phyloP scores from a whole-genome alignment of 148 eudicot species.

The Rhododendron ferrugineum region DNA sequence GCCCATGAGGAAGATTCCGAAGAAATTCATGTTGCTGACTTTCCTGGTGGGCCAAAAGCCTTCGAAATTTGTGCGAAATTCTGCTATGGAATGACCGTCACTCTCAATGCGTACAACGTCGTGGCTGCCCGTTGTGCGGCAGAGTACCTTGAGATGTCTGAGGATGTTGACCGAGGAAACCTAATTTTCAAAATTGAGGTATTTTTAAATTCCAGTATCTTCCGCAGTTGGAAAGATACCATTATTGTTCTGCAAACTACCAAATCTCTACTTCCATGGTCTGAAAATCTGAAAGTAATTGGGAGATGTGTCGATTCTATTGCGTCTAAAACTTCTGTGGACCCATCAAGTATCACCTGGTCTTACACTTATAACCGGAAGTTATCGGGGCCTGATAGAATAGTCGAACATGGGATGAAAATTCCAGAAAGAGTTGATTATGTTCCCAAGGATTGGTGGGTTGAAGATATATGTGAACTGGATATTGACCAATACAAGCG shows the following conservation, averaged over 20 bases:
- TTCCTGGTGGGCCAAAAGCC: slow-evolving; percentile 81
- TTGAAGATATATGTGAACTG: slow-evolving; percentile 82
- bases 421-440: slow-evolving; percentile 21
- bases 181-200: slow-evolving; percentile 71
- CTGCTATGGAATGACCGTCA: slow-evolving; percentile 79
- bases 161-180: slow-evolving; percentile 72
- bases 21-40: slow-evolving; percentile 48
- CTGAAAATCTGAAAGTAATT: slow-evolving; percentile 66
- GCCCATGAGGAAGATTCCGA: slow-evolving; percentile 51
- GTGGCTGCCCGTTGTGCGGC: slow-evolving; percentile 90
- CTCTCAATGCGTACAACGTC: slow-evolving; percentile 78
- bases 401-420: slow-evolving; percentile 28
- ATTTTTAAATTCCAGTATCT: slow-evolving; percentile 69
- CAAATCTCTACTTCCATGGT: slow-evolving; percentile 59
- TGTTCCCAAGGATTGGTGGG: slow-evolving; percentile 94
- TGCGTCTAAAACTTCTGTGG: slow-evolving; percentile 69
- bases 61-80: slow-evolving; percentile 86
- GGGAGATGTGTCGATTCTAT: slow-evolving; percentile 72
- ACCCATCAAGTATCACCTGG: slow-evolving; percentile 69
- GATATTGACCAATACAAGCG: slow-evolving; percentile 71
- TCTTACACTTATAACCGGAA: slow-evolving; percentile 74
- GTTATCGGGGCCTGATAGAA: slow-evolving; percentile 37
- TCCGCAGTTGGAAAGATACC: slow-evolving; percentile 88
- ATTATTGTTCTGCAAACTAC: slow-evolving; percentile 73
- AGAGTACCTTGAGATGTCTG: slow-evolving; percentile 83